phyloP scores from a whole-genome alignment of 1,284 basidiomycete genomes.

The Meripilus lineatus region DNA sequence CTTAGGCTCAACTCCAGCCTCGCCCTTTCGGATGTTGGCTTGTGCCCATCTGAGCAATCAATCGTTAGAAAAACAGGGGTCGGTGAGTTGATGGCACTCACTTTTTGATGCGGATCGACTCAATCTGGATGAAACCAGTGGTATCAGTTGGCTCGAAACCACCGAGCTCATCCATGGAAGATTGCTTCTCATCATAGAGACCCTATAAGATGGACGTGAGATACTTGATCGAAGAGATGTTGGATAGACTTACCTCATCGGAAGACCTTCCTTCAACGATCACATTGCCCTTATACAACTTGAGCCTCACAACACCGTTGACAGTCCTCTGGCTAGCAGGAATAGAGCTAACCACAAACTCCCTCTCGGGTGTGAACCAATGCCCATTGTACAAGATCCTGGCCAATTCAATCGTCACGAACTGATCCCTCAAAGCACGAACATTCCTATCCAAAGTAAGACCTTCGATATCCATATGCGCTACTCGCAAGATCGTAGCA shows the following conservation, averaged over 20 bases:
- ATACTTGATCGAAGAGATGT: background rate
- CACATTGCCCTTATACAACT: slow-evolving; percentile 96
- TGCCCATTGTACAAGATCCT: slow-evolving; percentile 95
- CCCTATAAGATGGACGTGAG: slow-evolving; percentile 43
- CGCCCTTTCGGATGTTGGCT: slow-evolving; percentile 78
- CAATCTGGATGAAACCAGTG: slow-evolving; percentile 91
- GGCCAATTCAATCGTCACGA: slow-evolving; percentile 87
- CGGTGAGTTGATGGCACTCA: slow-evolving; percentile 36
- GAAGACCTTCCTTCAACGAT: slow-evolving; percentile 91
- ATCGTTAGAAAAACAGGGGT: slow-evolving; percentile 1
- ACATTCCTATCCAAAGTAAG: slow-evolving; percentile 98
- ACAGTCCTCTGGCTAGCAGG: slow-evolving; percentile 94
- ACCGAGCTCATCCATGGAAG: slow-evolving; percentile 99
- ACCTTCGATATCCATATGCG: slow-evolving; percentile 96
- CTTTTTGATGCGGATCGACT: slow-evolving; percentile 95
- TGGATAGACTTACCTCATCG: slow-evolving; percentile 55
- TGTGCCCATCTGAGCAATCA: slow-evolving; percentile 65
- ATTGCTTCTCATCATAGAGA: slow-evolving; percentile 93
- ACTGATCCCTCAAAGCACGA: slow-evolving; percentile 90
- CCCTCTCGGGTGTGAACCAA: slow-evolving; percentile 97
- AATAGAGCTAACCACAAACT: slow-evolving; percentile 88
- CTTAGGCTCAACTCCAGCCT: slow-evolving; percentile 69
- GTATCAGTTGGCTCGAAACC: slow-evolving; percentile 95
- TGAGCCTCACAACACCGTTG: slow-evolving; percentile 88
- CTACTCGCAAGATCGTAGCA: slow-evolving; percentile 92